These are phyloP conservation scores for Styphnolobium japonicum DNA, from an alignment of 306 rosid species.

Conservation along the genomic window DNA sequence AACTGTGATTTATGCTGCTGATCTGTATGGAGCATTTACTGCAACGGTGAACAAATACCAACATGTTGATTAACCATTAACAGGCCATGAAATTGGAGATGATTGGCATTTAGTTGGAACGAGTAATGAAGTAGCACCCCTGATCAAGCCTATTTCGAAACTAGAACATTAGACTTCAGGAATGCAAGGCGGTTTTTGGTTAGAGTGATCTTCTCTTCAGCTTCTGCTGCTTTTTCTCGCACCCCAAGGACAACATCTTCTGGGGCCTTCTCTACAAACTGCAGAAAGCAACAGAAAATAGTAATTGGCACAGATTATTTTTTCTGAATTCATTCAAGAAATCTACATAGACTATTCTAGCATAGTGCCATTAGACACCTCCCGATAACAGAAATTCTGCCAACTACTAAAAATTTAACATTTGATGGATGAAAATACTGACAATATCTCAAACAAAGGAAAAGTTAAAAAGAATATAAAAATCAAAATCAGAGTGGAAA, in stretches of 20 bases:
- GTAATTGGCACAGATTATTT: background rate
- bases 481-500: background rate
- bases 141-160: slow-evolving; percentile 35
- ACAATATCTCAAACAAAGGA: background rate
- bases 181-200: slow-evolving; percentile 75
- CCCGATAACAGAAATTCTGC: background rate
- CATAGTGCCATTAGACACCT: background rate
- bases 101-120: background rate
- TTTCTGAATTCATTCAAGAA: background rate
- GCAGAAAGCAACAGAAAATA: slow-evolving; percentile 26
- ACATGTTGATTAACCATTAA: background rate
- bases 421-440: background rate
- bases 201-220: slow-evolving; percentile 80
- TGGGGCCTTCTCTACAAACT: slow-evolving; percentile 94
- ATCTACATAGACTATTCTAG: background rate
- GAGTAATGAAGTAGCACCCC: background rate
- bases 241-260: slow-evolving; percentile 73
- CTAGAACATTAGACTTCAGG: slow-evolving; percentile 52
- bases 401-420: background rate
- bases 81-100: background rate
- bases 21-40: background rate
- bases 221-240: slow-evolving; percentile 78
- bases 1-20: background rate
- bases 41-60: background rate
- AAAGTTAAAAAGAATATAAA: background rate